Base-by-base conservation (phyloP, 2,329 filamentous ascomycete genomes). In the Immersiporthe knoxdaviesiana region DNA sequence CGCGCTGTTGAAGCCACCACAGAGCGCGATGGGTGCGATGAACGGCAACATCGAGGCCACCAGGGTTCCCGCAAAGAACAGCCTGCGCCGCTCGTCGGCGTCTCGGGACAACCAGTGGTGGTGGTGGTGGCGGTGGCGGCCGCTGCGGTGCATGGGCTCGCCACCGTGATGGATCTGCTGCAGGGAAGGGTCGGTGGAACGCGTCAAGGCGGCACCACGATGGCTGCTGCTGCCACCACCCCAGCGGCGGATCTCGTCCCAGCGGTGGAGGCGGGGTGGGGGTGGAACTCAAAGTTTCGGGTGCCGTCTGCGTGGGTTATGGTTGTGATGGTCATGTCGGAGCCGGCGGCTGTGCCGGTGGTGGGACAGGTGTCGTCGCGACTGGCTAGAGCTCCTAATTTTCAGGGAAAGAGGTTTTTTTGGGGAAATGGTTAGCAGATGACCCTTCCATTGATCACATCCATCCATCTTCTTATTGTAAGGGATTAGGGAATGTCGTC, bases 41-140 rank as follows among this genome's bases (percentile, higher is more conserved):
- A 87, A 82, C 0, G 85, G 85, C n/a, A 87, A 79, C 1, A 83
- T 66, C 24, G 81, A 81, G 56, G 84, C 61, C 0, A 76, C 39
- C 59, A 81, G 73, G 70, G 85, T 79, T 16, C 74, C 58, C 11
- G 76, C 72, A 72, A 85, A 86, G 65, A 82, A 80, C 0, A 70
- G 67, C 3, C 73, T 74, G 24, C 81, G 80, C 16, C 76, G 77
- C 21, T 71, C 71, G 18, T 79, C 74, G 0, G 74, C 72, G 27
- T 77, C 73, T 52, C 67, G 73, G 2, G 77, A 76, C 21, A 79
- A 64, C 59, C 76, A 77, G 4, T 71, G 70, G 18, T 75, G 72
- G 3, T 72, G 71, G 16, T 75, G 72, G 5, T 27, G 12, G n/a
- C 14, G 5, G 27, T 3, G 14, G 16, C 39, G 21, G 56, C 41